phyloP scores from a whole-genome alignment of 139 green algal genomes.

The Protoeuglena noctilucae region DNA sequence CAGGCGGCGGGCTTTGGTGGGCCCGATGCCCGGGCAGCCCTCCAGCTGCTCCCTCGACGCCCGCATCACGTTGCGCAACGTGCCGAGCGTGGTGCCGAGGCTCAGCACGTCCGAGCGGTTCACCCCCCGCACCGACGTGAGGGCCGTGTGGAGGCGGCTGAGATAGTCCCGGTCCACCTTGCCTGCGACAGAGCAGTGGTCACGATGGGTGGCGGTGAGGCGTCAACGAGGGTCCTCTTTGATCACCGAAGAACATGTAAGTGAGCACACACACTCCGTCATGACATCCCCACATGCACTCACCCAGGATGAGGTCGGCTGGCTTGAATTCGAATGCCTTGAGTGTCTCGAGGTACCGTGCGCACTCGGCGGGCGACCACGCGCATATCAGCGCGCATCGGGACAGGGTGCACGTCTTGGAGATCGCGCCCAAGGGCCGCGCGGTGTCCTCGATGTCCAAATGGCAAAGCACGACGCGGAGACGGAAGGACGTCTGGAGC shows the following conservation, averaged over 20 bases:
- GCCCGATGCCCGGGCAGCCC: conserved; percentile 62
- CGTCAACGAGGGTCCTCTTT: background rate
- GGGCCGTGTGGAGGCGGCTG: conserved; percentile 35
- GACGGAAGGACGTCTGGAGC: conserved; percentile 50
- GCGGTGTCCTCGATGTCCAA: conserved; percentile 74
- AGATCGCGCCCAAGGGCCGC: conserved; percentile 54
- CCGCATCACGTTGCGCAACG: conserved; percentile 24
- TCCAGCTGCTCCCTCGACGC: conserved; percentile 37
- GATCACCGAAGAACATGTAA: background rate
- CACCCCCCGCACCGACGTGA: conserved; percentile 54
- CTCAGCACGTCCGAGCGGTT: conserved; percentile 64
- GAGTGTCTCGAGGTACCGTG: conserved; percentile 73
- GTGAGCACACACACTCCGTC: background rate
- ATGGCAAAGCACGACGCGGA: conserved; percentile 63
- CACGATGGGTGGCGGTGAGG: background rate
- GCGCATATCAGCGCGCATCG: conserved; percentile 75
- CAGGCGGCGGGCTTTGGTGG: conserved; percentile 57
- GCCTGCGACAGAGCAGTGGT: conserved; percentile 17
- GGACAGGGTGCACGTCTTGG: conserved; percentile 47
- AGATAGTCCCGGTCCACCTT: conserved; percentile 60
- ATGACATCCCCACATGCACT: background rate
- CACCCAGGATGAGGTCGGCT: conserved; percentile 49
- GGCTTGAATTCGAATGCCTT: conserved; percentile 85
- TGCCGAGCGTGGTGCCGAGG: conserved; percentile 29
- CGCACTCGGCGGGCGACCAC: conserved; percentile 46